phyloP scores from a whole-genome alignment of 257 asterid genomes.

The Solanum appendiculatum region DNA sequence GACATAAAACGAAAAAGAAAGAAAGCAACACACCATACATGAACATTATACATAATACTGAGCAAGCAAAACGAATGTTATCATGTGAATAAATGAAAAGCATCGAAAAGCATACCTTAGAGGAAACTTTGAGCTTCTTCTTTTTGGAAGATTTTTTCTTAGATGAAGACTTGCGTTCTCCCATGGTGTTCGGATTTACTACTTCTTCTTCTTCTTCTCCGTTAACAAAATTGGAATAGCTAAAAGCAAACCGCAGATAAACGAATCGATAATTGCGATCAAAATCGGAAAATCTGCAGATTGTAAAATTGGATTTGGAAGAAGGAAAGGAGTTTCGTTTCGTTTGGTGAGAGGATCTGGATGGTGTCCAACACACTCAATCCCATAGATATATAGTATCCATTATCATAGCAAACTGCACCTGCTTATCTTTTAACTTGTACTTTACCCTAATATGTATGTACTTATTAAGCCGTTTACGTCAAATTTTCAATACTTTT shows the following conservation, averaged over 20 bases:
- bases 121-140: constrained; percentile 44
- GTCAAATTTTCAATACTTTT: too few species aligned
- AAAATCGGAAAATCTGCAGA: not conserved
- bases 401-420: not conserved
- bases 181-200: constrained; percentile 18
- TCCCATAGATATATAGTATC: not conserved
- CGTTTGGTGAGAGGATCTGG: not conserved
- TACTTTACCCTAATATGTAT: not conserved
- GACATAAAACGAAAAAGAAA: not conserved
- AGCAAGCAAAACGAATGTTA: not conserved
- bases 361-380: not conserved
- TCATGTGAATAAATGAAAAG: not conserved
- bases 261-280: not conserved
- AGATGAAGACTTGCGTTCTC: constrained; percentile 40
- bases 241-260: not conserved
- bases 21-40: not conserved
- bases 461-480: too few species aligned
- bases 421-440: not conserved
- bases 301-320: not conserved
- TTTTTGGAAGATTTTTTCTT: constrained; percentile 40
- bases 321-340: not conserved
- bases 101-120: constrained; percentile 20
- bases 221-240: constrained; percentile 6
- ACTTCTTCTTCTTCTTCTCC: constrained; percentile 6
- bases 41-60: not conserved